Evolutionary conservation across 2,329 filamentous ascomycete species (phyloP).

Genomic region (Pseudovirgaria hyperparasitica): DNA sequence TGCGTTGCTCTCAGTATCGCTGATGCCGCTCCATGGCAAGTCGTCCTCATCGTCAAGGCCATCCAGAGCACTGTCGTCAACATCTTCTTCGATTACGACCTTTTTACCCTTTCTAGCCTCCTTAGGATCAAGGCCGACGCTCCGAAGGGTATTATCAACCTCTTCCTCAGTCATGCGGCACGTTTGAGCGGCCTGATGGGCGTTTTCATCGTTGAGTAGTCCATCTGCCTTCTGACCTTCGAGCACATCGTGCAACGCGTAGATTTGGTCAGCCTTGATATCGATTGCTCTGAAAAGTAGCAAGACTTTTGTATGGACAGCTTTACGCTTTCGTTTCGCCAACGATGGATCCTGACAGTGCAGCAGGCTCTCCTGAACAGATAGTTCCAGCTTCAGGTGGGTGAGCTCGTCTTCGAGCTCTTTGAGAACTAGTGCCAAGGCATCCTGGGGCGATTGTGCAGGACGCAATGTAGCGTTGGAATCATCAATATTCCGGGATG

Average conservation of each 20-base stretch:
- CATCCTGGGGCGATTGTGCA: constrained; percentile 53
- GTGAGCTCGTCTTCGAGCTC: constrained; percentile 65
- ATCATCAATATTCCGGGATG: constrained; percentile 37
- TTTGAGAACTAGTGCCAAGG: constrained; percentile 75
- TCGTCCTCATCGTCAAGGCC: constrained; percentile 12
- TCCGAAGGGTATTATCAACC: constrained; percentile 30
- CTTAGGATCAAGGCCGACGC: constrained; percentile 23
- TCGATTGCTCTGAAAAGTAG: constrained; percentile 51
- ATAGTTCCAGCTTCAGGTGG: constrained; percentile 61
- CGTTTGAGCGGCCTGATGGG: constrained; percentile 39
- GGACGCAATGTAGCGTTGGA: constrained; percentile 48
- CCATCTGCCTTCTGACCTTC: constrained; percentile 62
- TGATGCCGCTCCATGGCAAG: constrained; percentile 27
- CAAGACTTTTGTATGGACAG: constrained; percentile 48
- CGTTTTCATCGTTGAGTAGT: constrained; percentile 49
- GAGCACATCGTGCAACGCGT: constrained; percentile 70
- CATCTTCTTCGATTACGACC: constrained; percentile 20
- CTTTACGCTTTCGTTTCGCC: constrained; percentile 50
- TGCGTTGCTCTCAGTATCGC: constrained; percentile 13
- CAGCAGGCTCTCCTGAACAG: constrained; percentile 42
- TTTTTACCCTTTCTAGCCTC: constrained; percentile 16
- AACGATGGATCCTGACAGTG: constrained; percentile 35
- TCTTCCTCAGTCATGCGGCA: constrained; percentile 24
- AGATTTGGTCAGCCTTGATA: constrained; percentile 66
- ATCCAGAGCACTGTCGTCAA: constrained; percentile 11